Conservation (phyloP, 108 stramenopile species). For the Craspedostauros australis region DNA sequence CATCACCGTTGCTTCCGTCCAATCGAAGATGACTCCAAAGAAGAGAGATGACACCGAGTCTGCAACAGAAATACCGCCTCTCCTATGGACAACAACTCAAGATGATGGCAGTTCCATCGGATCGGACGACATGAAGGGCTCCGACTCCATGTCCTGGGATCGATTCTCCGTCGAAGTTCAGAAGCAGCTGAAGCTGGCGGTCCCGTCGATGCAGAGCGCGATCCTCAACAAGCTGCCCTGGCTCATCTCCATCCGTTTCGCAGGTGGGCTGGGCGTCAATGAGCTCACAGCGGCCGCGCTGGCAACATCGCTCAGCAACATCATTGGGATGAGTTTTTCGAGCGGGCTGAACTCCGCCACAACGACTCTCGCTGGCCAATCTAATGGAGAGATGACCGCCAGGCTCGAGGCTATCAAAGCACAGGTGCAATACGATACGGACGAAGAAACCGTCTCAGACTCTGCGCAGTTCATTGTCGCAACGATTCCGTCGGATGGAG, state of each 20-base stretch:
- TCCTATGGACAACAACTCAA: too few species aligned
- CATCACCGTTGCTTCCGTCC: too few species aligned
- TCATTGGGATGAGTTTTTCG: constrained; percentile 30
- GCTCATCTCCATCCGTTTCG: constrained; percentile 31
- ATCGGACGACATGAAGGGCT: too few species aligned
- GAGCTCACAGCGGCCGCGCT: constrained; percentile 42
- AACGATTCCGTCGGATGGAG: not conserved
- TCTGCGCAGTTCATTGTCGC: not conserved
- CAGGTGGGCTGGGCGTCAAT: constrained; percentile 21
- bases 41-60: too few species aligned
- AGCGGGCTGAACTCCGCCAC: constrained; percentile 31
- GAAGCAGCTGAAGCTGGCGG: constrained; percentile 10
- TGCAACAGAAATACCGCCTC: too few species aligned
- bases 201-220: constrained; percentile 19
- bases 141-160: too few species aligned
- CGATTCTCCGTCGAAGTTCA: not conserved
- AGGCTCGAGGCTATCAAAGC: not conserved
- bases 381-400: not conserved
- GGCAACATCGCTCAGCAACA: constrained; percentile 37
- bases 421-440: not conserved
- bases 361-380: too few species aligned
- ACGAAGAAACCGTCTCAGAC: not conserved
- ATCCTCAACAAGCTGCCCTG: constrained; percentile 37
- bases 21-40: too few species aligned
- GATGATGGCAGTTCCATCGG: too few species aligned